These are phyloP conservation scores for Stipa capillata DNA, from an alignment of 176 grass and related monocot species.

Conservation along the genomic window DNA sequence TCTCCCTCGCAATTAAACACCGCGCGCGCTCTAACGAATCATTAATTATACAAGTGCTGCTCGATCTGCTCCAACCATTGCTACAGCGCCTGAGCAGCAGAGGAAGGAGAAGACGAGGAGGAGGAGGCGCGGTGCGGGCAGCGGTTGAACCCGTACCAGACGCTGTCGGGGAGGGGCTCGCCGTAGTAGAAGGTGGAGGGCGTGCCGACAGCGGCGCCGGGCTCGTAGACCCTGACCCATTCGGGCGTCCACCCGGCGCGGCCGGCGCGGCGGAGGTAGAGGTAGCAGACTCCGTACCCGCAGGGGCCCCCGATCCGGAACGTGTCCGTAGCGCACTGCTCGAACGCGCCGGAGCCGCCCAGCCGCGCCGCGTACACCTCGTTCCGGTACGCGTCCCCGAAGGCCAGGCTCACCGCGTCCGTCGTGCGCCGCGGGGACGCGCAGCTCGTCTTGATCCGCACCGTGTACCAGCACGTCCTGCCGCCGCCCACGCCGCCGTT, in stretches of 20 bases:
- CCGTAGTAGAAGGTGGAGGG: conserved; percentile 77
- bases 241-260: conserved; percentile 55
- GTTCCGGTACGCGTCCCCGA: conserved; percentile 62
- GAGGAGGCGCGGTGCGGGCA: conserved; percentile 9
- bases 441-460: conserved; percentile 86
- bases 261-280: conserved; percentile 66
- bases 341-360: conserved; percentile 38
- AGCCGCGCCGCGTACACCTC: conserved; percentile 70
- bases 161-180: conserved; percentile 35
- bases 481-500: not conserved
- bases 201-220: not conserved
- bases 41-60: not conserved
- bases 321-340: conserved; percentile 76
- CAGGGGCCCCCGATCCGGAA: conserved; percentile 64
- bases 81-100: not conserved
- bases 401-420: conserved; percentile 64
- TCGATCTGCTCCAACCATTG: not conserved
- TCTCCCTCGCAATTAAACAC: not conserved
- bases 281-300: conserved; percentile 80
- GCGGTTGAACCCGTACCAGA: conserved; percentile 76
- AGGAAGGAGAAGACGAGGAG: not conserved
- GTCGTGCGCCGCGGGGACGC: conserved; percentile 35
- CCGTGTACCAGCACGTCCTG: conserved; percentile 62
- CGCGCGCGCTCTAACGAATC: not conserved
- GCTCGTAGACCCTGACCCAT: conserved; percentile 69